These are phyloP conservation scores for Leccinum fibrillosum DNA, from an alignment of 768 basidiomycete genomes.

Conservation along the genomic window DNA sequence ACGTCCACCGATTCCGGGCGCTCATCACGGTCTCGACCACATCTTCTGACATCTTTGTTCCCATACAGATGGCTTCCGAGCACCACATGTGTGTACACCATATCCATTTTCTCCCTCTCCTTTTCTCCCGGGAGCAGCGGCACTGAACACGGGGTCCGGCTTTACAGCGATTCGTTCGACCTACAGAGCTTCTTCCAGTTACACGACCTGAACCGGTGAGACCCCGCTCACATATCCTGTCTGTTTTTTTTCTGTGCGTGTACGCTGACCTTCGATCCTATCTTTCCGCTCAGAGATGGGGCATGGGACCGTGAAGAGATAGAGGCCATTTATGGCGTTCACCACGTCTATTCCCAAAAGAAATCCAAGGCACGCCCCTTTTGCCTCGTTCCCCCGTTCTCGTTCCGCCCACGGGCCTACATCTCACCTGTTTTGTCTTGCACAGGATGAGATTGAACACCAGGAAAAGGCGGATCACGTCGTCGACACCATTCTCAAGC, in stretches of 20 bases:
- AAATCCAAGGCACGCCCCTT: conserved; percentile 56
- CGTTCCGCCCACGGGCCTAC: neutral
- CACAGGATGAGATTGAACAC: conserved; percentile 71
- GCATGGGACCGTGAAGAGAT: conserved; percentile 85
- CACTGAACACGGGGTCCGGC: neutral
- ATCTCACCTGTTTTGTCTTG: neutral
- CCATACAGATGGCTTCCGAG: conserved; percentile 76
- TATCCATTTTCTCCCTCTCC: neutral
- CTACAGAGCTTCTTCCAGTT: conserved; percentile 89
- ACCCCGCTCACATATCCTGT: neutral
- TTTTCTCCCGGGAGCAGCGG: neutral
- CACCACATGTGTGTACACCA: conserved; percentile 68
- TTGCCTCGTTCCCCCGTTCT: neutral
- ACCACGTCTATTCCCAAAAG: conserved; percentile 85
- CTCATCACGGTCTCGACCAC: neutral
- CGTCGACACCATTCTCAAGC: conserved; percentile 63
- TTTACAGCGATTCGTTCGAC: conserved; percentile 73
- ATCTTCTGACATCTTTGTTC: conserved; percentile 14
- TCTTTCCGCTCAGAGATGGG: conserved; percentile 55
- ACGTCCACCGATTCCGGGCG: conserved; percentile 36
- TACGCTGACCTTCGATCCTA: neutral
- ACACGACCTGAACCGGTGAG: conserved; percentile 86
- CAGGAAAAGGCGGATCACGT: conserved; percentile 80
- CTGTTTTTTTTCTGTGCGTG: neutral
- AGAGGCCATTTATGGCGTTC: conserved; percentile 94